These are phyloP conservation scores for Kwoniella sp. DNA, from an alignment of 768 basidiomycete genomes.

Conservation along the genomic window DNA sequence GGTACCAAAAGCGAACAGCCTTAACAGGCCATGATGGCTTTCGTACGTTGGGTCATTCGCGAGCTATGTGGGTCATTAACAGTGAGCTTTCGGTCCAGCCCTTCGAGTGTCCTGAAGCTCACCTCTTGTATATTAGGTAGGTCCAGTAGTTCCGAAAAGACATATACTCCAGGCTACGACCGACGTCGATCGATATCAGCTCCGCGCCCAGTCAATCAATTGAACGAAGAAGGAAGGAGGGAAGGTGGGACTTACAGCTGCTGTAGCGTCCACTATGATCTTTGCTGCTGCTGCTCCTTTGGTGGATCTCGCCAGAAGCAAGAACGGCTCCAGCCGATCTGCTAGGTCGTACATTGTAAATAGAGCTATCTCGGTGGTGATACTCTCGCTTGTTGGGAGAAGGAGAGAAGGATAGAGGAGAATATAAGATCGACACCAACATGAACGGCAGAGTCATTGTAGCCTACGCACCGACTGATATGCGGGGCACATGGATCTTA, in stretches of 20 bases:
- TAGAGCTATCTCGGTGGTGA: no score
- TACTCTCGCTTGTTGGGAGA: no score
- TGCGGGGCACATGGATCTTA: slow-evolving; percentile 1
- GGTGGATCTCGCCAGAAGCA: slow-evolving; percentile 86
- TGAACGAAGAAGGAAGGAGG: neutral
- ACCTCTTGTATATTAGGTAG: slow-evolving; percentile 83
- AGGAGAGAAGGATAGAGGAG: slow-evolving; percentile 1
- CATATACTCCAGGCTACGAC: slow-evolving; percentile 73
- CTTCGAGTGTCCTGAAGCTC: slow-evolving; percentile 50
- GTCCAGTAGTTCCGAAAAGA: slow-evolving; percentile 85
- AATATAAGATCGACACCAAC: neutral
- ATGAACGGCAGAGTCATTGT: no score
- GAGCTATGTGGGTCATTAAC: slow-evolving; percentile 66
- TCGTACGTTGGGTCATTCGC: slow-evolving; percentile 66
- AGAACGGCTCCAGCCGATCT: slow-evolving; percentile 68
- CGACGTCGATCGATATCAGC: slow-evolving; percentile 10
- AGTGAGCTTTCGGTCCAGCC: no score
- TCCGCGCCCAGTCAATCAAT: neutral
- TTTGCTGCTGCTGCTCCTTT: slow-evolving; percentile 93
- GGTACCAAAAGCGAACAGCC: slow-evolving; percentile 88
- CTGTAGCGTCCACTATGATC: slow-evolving; percentile 73
- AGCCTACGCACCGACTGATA: no score
- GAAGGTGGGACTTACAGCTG: slow-evolving; percentile 59
- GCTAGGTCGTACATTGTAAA: slow-evolving; percentile 31
- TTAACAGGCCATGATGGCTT: slow-evolving; percentile 67